Percentiles rank a stretch among this genome's conserved stretches.
phyloP scores from a whole-genome alignment of 2,329 filamentous ascomycete genomes.

The Ceratocystis alfenasii region DNA sequence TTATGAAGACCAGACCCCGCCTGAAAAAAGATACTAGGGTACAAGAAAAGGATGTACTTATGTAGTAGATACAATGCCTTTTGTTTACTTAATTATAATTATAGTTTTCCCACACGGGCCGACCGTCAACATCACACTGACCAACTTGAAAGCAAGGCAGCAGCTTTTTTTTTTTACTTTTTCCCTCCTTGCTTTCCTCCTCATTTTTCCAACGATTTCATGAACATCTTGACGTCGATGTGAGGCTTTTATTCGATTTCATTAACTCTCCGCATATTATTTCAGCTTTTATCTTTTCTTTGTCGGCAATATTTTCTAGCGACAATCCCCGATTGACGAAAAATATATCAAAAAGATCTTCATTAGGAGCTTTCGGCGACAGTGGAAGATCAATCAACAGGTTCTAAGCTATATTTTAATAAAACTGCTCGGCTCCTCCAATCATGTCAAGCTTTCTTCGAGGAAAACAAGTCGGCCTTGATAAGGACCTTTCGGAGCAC shows the following conservation, averaged over 20 bases:
- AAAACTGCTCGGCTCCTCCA: slow-evolving; percentile 62
- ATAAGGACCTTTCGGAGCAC: slow-evolving; percentile 76
- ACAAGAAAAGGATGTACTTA: neutral
- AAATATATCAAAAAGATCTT: neutral
- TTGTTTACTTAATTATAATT: neutral
- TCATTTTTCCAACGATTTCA: too few relatives aligned
- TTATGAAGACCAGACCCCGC: neutral
- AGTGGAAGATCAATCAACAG: neutral
- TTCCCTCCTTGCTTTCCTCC: neutral
- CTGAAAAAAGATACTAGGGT: neutral
- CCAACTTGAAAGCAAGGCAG: neutral
- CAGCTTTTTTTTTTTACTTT: neutral
- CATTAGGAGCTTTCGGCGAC: neutral
- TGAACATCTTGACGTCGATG: neutral
- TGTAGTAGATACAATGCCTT: neutral
- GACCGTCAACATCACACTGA: slow-evolving; percentile 2
- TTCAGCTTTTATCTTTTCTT: neutral
- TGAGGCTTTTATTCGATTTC: neutral
- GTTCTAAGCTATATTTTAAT: slow-evolving; percentile 84
- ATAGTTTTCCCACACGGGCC: neutral
- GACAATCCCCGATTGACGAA: neutral
- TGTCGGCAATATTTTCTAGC: neutral
- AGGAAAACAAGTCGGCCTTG: slow-evolving; percentile 85
- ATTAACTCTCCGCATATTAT: neutral
- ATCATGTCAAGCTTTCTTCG: slow-evolving; percentile 76